Conservation (phyloP, 805 yeast genomes). For the Zygosaccharomyces rouxii region DNA sequence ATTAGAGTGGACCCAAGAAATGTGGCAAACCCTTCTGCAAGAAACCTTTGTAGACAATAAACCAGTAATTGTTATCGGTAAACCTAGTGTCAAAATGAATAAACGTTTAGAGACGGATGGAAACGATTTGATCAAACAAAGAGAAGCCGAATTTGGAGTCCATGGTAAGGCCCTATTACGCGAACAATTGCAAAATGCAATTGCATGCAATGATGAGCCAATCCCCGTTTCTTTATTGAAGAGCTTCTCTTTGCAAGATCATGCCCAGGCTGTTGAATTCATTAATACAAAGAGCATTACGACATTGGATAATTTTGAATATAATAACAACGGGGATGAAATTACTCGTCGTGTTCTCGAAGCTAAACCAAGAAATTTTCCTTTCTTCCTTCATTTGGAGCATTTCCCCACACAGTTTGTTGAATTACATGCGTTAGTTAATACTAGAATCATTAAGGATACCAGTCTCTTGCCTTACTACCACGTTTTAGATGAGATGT, state of each 20-base stretch:
- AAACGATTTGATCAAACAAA: constrained; percentile 44
- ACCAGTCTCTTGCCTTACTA: constrained; percentile 57
- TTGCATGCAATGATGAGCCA: constrained; percentile 61
- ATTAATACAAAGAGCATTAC: constrained; percentile 63
- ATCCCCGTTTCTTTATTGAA: constrained; percentile 67
- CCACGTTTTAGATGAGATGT: constrained; percentile 60
- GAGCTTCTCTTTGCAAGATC: constrained; percentile 67
- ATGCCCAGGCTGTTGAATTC: constrained; percentile 61
- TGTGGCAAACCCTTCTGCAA: constrained; percentile 62
- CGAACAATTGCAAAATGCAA: constrained; percentile 55
- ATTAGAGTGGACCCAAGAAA: constrained; percentile 52
- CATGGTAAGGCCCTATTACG: constrained; percentile 54
- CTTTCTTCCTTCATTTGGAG: constrained; percentile 74
- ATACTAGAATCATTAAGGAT: constrained; percentile 47
- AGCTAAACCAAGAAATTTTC: constrained; percentile 46
- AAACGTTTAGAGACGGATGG: constrained; percentile 47
- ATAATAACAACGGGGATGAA: constrained; percentile 32
- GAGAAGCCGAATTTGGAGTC: constrained; percentile 51
- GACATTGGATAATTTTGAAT: constrained; percentile 45
- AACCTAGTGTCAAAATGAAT: constrained; percentile 60
- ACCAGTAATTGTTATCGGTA: constrained; percentile 62
- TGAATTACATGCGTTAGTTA: constrained; percentile 57
- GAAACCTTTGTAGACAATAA: constrained; percentile 55
- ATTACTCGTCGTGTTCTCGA: constrained; percentile 26
- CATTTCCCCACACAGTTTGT: constrained; percentile 75